These are phyloP conservation scores for Ordospora pajunii DNA, from an alignment of 371 early-diverging fungal genomes.

Conservation along the genomic window DNA sequence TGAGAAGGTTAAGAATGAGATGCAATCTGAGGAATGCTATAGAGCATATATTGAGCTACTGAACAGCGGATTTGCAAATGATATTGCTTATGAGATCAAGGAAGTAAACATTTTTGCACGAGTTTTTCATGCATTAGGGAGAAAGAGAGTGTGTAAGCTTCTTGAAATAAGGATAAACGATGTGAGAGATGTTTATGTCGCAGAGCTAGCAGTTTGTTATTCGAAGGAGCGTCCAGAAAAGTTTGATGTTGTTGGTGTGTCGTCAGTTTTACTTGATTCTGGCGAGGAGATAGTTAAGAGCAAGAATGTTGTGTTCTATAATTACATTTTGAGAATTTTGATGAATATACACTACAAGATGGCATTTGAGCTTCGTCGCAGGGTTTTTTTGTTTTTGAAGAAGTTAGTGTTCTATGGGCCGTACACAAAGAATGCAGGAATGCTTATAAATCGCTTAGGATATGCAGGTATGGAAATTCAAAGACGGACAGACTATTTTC, in stretches of 20 bases:
- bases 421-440: constrained; percentile 35
- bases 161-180: neutral
- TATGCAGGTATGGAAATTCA: neutral
- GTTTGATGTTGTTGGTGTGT: constrained; percentile 1
- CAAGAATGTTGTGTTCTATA: constrained; percentile 17
- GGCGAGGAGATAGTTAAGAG: neutral
- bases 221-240: constrained; percentile 10
- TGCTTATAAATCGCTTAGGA: neutral
- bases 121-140: constrained; percentile 1
- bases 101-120: neutral
- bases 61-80: neutral
- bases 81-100: constrained; percentile 3
- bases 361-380: neutral
- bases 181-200: constrained; percentile 13
- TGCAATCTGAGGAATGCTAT: constrained; percentile 2
- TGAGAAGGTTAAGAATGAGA: neutral
- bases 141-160: constrained; percentile 7
- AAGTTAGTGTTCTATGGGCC: constrained; percentile 9
- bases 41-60: constrained; percentile 12
- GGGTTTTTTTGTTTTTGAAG: constrained; percentile 5
- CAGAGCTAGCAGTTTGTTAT: constrained; percentile 12
- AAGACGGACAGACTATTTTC: constrained; percentile 1
- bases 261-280: constrained; percentile 8
- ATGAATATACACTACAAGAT: neutral
- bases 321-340: constrained; percentile 12